phyloP scores from a whole-genome alignment of 352 stramenopile species.

The Globisporangium mamillatum region DNA sequence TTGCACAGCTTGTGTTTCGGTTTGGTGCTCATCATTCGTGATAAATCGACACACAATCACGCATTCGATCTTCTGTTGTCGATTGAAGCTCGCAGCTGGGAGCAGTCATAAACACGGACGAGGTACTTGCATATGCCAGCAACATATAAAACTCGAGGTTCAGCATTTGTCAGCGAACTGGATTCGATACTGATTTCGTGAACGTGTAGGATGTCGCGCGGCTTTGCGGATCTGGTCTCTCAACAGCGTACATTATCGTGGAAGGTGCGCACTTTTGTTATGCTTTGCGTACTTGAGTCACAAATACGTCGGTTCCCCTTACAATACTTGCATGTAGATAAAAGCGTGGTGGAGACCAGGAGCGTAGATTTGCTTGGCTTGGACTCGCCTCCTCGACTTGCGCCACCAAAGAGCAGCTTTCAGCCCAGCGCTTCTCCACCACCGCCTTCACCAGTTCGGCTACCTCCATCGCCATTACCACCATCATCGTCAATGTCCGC shows the following conservation, averaged over 20 bases:
- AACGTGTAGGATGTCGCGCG: slow-evolving; percentile 20
- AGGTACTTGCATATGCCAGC: slow-evolving; percentile 1
- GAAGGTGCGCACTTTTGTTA: slow-evolving; percentile 10
- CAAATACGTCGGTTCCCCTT: background rate
- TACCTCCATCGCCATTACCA: background rate
- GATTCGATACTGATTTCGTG: background rate
- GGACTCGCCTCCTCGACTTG: slow-evolving; percentile 6
- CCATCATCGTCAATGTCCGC: slow-evolving; percentile 6
- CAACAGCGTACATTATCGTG: slow-evolving; percentile 15
- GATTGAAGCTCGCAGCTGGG: slow-evolving; percentile 11
- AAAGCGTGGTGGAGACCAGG: background rate
- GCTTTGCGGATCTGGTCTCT: slow-evolving; percentile 17
- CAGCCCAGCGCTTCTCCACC: background rate
- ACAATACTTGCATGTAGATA: slow-evolving; percentile 1
- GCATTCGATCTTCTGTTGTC: background rate
- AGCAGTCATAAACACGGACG: slow-evolving; percentile 12
- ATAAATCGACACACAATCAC: background rate
- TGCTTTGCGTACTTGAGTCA: background rate
- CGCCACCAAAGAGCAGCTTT: background rate
- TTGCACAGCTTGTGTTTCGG: background rate
- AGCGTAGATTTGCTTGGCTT: slow-evolving; percentile 35
- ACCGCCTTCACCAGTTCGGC: background rate
- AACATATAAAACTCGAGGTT: background rate
- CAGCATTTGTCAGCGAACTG: background rate
- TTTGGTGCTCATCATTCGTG: background rate